Evolutionary conservation across 106 monocot species (phyloP), one percentile per base, ranked within the genome.

Genomic region (Phalaenopsis equestris): DNA sequence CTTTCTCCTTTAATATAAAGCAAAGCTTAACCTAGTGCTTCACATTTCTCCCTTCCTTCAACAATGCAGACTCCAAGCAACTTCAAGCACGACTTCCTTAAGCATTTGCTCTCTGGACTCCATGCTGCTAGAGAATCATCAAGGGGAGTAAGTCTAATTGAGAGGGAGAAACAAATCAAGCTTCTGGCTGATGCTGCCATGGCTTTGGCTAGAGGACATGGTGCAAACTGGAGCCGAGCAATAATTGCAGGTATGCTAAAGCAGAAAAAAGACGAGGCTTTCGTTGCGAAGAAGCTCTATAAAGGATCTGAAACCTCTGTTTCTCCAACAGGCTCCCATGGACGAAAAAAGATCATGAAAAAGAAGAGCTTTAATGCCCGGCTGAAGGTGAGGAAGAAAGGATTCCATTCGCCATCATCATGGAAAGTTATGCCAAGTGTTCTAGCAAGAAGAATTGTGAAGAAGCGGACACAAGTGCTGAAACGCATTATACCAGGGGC

Each of bases 401-500:
- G 52, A 12, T 52, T 52, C 12, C 52, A 0, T 52, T 52, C 52
- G 52, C 52, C 52, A 52, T 52, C 52, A 52, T 52, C 52, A 14
- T 10, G 12, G 12, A 15, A 14, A 52, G 52, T 52, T 52, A 52
- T 12, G 14, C 12, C 70, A 39, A 84, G 78, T 77, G n/a, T 76
- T 48, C 55, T 85, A 18, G 87, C 84, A 1, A 84, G 82, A 75
- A 84, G 79, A 38, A 79, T 88, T 79, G 82, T 87, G 87, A 90
- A 80, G 87, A 89, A 85, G 84, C 87, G 83, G 80, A 85, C 81
- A 1, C 80, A 77, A 24, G 72, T 90, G 76, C 90, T 95, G 21
- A 85, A 83, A 67, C 81, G 56, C 8, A 82, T 95, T 23, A 78
- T 95, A 9, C 92, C 95, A 47, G 95, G 95, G 8, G 90, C 86